Evolutionary conservation across 2,329 filamentous ascomycete species (phyloP), one percentile per base, ranked within the genome.

Genomic region (Epichloe baconii): DNA sequence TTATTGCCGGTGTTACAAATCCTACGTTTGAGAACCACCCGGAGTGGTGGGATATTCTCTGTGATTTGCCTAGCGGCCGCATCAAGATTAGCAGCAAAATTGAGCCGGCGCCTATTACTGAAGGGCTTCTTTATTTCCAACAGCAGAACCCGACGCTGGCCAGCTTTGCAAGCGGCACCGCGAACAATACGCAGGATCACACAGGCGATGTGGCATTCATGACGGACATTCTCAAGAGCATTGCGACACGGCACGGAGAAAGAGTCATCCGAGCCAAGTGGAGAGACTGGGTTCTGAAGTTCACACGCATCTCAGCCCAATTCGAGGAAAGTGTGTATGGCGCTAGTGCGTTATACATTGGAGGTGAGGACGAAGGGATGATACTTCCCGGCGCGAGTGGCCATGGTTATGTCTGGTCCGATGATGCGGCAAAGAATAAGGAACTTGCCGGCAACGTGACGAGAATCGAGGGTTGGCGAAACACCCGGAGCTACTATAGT

Each of bases 21-120:
- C 93, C 93, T 5, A 91, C 89, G 0, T 98, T 98, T 65, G 89
- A 91, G 55, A 82, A 89, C 62, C 91, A 97, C 62, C 87, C 86
- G 0, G 90, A 96, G 64, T 98, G 93, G 93, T 98, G 93, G 93
- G 93, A 98, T 67, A 71, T 98, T 10, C 76, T 98, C 12, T 98
- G 93, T 66, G 93, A 98, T 66, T 74, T 98, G 42, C 86, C 90
- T 0, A 91, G 84, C 1, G 93, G 93, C 10, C 83, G 90, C 43
- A 89, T 98, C 74, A 95, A 93, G 68, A 97, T 98, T 61, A 95
- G 88, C 62, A 88, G 79, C 64, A 84, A 83, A 59, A 90, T 97
- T 57, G 91, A 97, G 55, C 69, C 79, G 21, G 86, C 89, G 0
- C 80, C 84, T 1, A 68, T 86, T 4, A 96, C 89, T 0, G 93